Conservation (phyloP, 108 stramenopile species). For the Tribonema minus region DNA sequence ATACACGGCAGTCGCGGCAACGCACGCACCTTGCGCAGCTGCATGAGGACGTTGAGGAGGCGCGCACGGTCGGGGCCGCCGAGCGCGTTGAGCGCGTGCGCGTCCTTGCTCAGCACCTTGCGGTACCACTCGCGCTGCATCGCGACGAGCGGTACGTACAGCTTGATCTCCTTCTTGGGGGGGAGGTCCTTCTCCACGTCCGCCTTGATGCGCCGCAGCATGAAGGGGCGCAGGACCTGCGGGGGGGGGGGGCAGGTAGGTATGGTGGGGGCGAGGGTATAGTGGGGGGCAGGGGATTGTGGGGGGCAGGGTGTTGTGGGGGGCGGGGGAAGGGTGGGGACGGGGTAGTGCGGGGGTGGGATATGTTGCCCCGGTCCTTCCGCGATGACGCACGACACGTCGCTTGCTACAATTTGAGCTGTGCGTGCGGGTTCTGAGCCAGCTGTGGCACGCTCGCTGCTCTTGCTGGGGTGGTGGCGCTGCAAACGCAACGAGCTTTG, state of each 20-base stretch:
- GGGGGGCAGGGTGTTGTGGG: no score
- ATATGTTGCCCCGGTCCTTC: no score
- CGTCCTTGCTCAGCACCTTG: conserved; percentile 80
- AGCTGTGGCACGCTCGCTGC: no score
- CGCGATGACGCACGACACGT: no score
- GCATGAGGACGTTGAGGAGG: conserved; percentile 94
- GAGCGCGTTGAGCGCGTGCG: conserved; percentile 55
- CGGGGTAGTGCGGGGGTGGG: no score
- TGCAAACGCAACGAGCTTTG: no score
- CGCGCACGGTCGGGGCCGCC: conserved; percentile 86
- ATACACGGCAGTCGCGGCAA: no score
- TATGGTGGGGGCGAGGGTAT: not conserved
- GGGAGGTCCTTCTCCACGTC: conserved; percentile 91
- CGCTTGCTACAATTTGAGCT: no score
- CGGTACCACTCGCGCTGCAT: conserved; percentile 96
- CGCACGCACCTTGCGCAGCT: conserved; percentile 79
- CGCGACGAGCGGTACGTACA: conserved; percentile 81
- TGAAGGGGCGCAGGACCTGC: conserved; percentile 85
- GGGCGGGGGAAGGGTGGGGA: no score
- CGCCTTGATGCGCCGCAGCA: conserved; percentile 94
- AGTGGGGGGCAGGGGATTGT: not conserved
- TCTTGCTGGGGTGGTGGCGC: no score
- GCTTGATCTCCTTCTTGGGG: conserved; percentile 83
- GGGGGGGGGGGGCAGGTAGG: conserved; percentile 26
- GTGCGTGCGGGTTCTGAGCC: no score